A percentile compares a stretch with the other conserved stretches of the same genome.
phyloP scores from a whole-genome alignment of 73 alveolate species.

The Paraurostyla sp. region DNA sequence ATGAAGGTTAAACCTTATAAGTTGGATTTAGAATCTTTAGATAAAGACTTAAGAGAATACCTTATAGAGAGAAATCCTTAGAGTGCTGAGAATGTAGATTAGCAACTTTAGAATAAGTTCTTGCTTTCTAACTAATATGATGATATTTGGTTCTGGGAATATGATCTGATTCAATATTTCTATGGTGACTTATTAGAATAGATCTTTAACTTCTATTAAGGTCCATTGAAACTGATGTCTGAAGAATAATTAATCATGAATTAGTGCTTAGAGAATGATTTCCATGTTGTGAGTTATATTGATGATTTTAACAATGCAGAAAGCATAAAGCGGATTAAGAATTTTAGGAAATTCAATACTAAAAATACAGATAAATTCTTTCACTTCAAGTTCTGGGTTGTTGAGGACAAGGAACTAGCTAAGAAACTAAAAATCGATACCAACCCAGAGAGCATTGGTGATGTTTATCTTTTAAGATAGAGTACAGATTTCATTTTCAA shows the following conservation, averaged over 20 bases:
- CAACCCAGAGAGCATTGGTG: slow-evolving; percentile 35
- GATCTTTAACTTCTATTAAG: slow-evolving; percentile 69
- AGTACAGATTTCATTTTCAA: neutral
- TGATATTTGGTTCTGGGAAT: slow-evolving; percentile 80
- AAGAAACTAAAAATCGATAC: slow-evolving; percentile 55
- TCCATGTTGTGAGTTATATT: slow-evolving; percentile 61
- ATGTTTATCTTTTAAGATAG: slow-evolving; percentile 58
- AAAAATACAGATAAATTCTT: slow-evolving; percentile 72
- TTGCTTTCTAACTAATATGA: slow-evolving; percentile 65
- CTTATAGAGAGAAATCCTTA: slow-evolving; percentile 46
- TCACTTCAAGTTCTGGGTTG: slow-evolving; percentile 70
- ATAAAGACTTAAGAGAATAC: slow-evolving; percentile 15
- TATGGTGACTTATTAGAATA: slow-evolving; percentile 71
- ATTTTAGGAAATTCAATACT: slow-evolving; percentile 68
- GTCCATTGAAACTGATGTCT: slow-evolving; percentile 55
- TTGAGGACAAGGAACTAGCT: slow-evolving; percentile 70
- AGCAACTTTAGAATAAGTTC: slow-evolving; percentile 59
- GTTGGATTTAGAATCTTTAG: neutral
- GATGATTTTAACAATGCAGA: slow-evolving; percentile 27
- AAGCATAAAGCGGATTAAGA: slow-evolving; percentile 59
- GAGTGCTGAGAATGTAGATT: slow-evolving; percentile 18
- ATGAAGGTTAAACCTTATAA: slow-evolving; percentile 37
- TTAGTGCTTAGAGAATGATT: slow-evolving; percentile 51
- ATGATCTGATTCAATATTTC: slow-evolving; percentile 47
- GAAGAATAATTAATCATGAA: slow-evolving; percentile 67